These are phyloP conservation scores for Talaromyces pinophilus DNA, from an alignment of 2,329 filamentous ascomycete species.

Conservation along the genomic window DNA sequence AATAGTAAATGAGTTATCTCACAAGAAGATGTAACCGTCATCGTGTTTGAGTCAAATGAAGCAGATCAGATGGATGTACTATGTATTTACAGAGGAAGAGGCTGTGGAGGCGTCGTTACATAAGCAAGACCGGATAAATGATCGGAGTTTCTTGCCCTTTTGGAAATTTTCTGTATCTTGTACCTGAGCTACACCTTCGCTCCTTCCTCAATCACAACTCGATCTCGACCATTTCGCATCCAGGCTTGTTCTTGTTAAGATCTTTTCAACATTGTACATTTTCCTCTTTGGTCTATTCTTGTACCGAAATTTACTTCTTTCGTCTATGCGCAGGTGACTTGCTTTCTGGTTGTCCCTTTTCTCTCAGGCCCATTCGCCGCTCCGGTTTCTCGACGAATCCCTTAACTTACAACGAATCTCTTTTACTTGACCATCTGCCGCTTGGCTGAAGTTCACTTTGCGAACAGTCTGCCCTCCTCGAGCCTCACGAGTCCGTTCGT, in stretches of 20 bases:
- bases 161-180: slow-evolving; percentile 17
- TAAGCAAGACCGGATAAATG: background rate
- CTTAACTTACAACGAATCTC: background rate
- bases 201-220: background rate
- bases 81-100: too few relatives aligned
- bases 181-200: background rate
- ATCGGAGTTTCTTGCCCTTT: slow-evolving; percentile 21
- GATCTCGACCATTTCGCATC: background rate
- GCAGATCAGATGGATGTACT: background rate
- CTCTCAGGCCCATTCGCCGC: background rate
- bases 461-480: background rate
- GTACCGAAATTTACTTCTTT: background rate
- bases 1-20: background rate
- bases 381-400: background rate
- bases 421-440: background rate
- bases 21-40: too few relatives aligned
- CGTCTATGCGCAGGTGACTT: background rate
- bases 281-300: background rate
- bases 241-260: background rate
- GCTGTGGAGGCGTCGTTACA: background rate
- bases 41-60: background rate
- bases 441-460: background rate
- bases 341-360: background rate
- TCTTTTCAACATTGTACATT: background rate
- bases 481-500: background rate